phyloP scores from a whole-genome alignment of 2,329 filamentous ascomycete genomes.

The Trichoderma simmonsii region DNA sequence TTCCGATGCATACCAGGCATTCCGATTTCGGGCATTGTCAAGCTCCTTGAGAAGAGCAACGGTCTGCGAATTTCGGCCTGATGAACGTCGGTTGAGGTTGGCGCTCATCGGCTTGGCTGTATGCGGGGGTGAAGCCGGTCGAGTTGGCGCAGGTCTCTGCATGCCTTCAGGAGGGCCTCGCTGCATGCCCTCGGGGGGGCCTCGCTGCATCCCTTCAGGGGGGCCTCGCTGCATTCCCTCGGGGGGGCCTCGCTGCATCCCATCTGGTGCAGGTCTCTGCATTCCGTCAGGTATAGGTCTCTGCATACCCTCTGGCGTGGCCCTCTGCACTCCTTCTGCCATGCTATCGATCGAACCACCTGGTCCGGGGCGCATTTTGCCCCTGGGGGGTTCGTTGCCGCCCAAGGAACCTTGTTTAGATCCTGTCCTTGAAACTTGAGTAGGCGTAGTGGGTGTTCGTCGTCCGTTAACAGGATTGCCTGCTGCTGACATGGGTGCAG shows the following conservation, averaged over 20 bases:
- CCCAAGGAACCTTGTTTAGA: slow-evolving; percentile 37
- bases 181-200: not conserved
- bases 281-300: not conserved
- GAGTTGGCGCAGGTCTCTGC: slow-evolving; percentile 39
- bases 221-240: slow-evolving; percentile 51
- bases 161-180: slow-evolving; percentile 43
- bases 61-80: slow-evolving; percentile 61
- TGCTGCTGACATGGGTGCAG: slow-evolving; percentile 27
- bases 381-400: slow-evolving; percentile 31
- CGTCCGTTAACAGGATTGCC: slow-evolving; percentile 48
- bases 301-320: slow-evolving; percentile 21
- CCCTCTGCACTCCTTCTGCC: slow-evolving; percentile 53
- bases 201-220: not conserved
- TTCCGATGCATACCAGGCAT: slow-evolving; percentile 97
- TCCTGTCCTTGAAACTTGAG: slow-evolving; percentile 43
- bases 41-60: slow-evolving; percentile 81
- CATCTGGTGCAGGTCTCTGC: slow-evolving; percentile 39
- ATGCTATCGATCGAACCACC: slow-evolving; percentile 66
- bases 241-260: slow-evolving; percentile 42
- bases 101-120: slow-evolving; percentile 56
- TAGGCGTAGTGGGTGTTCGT: slow-evolving; percentile 64
- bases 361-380: slow-evolving; percentile 41
- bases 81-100: slow-evolving; percentile 57
- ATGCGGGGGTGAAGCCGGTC: slow-evolving; percentile 57
- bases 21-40: slow-evolving; percentile 77